Conservation (phyloP, 75 land plant genomes). For the Sequoia sempervirens region DNA sequence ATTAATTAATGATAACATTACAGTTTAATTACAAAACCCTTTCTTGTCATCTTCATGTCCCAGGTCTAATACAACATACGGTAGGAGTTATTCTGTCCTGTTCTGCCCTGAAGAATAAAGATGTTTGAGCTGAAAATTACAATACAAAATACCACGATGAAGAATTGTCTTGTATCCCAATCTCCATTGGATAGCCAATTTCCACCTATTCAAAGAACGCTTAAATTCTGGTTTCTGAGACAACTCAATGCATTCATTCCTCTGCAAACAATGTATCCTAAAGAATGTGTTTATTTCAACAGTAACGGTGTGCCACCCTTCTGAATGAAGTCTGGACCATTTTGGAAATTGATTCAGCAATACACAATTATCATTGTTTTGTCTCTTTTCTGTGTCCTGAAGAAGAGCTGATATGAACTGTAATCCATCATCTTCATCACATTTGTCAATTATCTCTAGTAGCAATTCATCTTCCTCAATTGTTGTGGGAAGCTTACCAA, state of each 20-base stretch:
- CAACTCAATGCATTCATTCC: background rate
- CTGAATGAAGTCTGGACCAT: conserved; percentile 11
- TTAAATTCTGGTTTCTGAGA: conserved; percentile 3
- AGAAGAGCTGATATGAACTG: background rate
- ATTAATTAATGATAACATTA: background rate
- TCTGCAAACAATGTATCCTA: conserved; percentile 14
- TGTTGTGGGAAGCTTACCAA: conserved; percentile 45
- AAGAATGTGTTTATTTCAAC: conserved; percentile 32
- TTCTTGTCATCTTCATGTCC: background rate
- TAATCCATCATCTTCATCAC: conserved; percentile 10
- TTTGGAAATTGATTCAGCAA: conserved; percentile 9
- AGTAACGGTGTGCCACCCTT: background rate
- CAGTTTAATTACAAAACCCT: background rate
- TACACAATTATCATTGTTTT: background rate
- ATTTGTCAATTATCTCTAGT: conserved; percentile 19
- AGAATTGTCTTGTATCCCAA: conserved; percentile 60
- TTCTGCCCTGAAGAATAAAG: background rate
- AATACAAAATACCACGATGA: conserved; percentile 41
- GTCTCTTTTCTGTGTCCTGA: background rate
- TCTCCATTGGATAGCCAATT: conserved; percentile 78
- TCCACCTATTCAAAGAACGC: conserved; percentile 54
- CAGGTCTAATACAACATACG: background rate
- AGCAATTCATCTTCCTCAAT: conserved; percentile 46
- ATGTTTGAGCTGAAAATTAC: conserved; percentile 16
- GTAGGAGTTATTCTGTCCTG: background rate